Percentiles rank a stretch among this genome's conserved stretches.
These are phyloP conservation scores for Boeremia exigua DNA, from an alignment of 2,329 filamentous ascomycete genomes.

Conservation along the genomic window DNA sequence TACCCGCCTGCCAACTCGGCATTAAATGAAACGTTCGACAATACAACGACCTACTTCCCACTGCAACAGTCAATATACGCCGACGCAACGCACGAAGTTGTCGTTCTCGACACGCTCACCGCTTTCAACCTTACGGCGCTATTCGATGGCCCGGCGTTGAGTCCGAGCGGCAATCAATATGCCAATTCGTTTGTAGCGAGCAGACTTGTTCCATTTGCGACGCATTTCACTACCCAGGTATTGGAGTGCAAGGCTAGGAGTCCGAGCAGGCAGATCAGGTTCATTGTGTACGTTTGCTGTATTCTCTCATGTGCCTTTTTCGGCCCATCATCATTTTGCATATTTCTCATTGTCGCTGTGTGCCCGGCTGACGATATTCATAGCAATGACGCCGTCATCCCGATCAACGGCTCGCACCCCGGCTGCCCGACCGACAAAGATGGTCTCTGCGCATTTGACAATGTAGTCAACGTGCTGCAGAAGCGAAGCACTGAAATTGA, in stretches of 20 bases:
- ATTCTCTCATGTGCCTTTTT: background rate
- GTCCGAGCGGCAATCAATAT: slow-evolving; percentile 21
- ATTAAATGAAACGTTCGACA: slow-evolving; percentile 46
- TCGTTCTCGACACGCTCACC: slow-evolving; percentile 37
- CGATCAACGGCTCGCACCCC: slow-evolving; percentile 30
- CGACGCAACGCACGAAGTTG: slow-evolving; percentile 53
- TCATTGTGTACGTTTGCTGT: slow-evolving; percentile 33
- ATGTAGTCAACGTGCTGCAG: slow-evolving; percentile 35
- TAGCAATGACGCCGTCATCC: slow-evolving; percentile 40
- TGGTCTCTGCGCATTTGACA: slow-evolving; percentile 39
- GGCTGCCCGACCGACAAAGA: slow-evolving; percentile 30
- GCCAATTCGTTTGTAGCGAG: slow-evolving; percentile 37
- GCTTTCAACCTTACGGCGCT: slow-evolving; percentile 42
- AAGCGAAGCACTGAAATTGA: slow-evolving; percentile 37
- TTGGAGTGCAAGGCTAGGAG: slow-evolving; percentile 28
- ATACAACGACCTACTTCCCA: slow-evolving; percentile 52
- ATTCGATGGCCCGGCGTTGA: slow-evolving; percentile 36
- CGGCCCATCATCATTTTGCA: background rate
- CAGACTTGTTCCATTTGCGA: slow-evolving; percentile 39
- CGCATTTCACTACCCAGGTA: slow-evolving; percentile 40
- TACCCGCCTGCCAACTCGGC: slow-evolving; percentile 29
- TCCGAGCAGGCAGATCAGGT: slow-evolving; percentile 38
- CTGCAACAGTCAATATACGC: slow-evolving; percentile 53
- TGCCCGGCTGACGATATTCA: background rate
- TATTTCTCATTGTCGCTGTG: background rate